Evolutionary conservation across 352 stramenopile genomes (phyloP), one percentile per base, ranked within the genome.

Genomic region (Phytophthora pini): DNA sequence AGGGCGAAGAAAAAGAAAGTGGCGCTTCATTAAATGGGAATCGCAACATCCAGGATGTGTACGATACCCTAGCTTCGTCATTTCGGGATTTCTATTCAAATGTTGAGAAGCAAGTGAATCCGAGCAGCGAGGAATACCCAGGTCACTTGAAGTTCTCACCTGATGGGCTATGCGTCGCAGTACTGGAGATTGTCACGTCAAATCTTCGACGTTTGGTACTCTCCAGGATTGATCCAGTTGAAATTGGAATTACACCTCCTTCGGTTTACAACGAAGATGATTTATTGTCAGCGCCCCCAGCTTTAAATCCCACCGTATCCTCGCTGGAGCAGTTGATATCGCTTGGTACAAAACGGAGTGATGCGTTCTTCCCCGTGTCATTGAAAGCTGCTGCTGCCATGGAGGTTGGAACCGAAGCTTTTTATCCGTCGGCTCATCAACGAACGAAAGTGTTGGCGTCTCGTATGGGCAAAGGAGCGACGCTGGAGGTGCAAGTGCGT

Each of bases 361-460:
- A 95, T 64, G 56, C 73, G 52, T 92, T 95, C 47, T 96, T 95
- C 60, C 68, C 78, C 0, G 65, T 96, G 4, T 96, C 88, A 6
- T 69, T 96, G 39, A 92, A 96, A 68, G 88, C 88, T 44, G 88
- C 88, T 5, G 88, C 84, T 17, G 85, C 85, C 0, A 83, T 96
- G 29, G 88, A 96, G 61, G 87, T 94, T 34, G 88, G 88, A 17
- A 93, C 93, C 52, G 88, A 96, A 71, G 87, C 81, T 0, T 95
- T 96, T 61, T 93, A 96, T 50, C 87, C 88, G 29, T 95, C 87
- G 22, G 73, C 87, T n/a, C 74, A 95, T 20, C 86, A 94, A 45
- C 82, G 88, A 31, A 96, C 88, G 2, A 81, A 89, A 66, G 72
- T 96, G 22, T 54, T 96, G 44, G 89, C 87, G 36, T 90, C 80